A percentile compares a stretch with the other conserved stretches of the same genome.
Conservation (phyloP, 495 filamentous ascomycete species). For the Staphylotrichum tortipilum region DNA sequence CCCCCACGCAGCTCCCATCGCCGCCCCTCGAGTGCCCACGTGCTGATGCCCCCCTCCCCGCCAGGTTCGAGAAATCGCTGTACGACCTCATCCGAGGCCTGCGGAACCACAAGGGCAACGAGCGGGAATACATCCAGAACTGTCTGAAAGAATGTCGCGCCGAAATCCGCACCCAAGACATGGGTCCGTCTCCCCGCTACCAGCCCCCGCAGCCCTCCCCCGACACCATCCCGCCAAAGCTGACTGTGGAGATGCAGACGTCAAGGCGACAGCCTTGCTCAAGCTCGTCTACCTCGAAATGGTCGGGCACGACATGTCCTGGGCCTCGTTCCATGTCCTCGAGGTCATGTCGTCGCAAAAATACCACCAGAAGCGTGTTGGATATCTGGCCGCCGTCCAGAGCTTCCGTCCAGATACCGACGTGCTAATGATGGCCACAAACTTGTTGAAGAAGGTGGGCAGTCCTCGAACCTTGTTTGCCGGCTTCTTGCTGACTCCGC, state of each 20-base stretch:
- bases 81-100: constrained; percentile 97
- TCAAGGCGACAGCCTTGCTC: constrained; percentile 89
- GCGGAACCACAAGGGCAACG: constrained; percentile 84
- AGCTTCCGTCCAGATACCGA: constrained; percentile 94
- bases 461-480: not conserved
- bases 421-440: constrained; percentile 95
- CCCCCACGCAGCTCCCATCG: too few relatives aligned
- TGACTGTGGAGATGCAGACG: constrained; percentile 47
- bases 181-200: constrained; percentile 50
- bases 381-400: constrained; percentile 93
- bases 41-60: constrained; percentile 16
- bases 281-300: constrained; percentile 97
- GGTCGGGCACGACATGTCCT: constrained; percentile 99
- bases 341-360: constrained; percentile 97
- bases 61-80: constrained; percentile 96
- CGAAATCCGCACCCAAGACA: constrained; percentile 83
- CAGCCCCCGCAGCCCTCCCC: not conserved
- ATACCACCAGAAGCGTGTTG: constrained; percentile 88
- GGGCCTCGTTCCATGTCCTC: constrained; percentile 95
- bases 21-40: not conserved
- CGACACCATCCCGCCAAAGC: too few relatives aligned
- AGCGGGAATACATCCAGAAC: constrained; percentile 86
- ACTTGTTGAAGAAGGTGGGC: constrained; percentile 84
- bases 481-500: constrained; percentile 4
- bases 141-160: constrained; percentile 87